phyloP scores from a whole-genome alignment of 345 rosid genomes.

The Anastatica hierochuntica region DNA sequence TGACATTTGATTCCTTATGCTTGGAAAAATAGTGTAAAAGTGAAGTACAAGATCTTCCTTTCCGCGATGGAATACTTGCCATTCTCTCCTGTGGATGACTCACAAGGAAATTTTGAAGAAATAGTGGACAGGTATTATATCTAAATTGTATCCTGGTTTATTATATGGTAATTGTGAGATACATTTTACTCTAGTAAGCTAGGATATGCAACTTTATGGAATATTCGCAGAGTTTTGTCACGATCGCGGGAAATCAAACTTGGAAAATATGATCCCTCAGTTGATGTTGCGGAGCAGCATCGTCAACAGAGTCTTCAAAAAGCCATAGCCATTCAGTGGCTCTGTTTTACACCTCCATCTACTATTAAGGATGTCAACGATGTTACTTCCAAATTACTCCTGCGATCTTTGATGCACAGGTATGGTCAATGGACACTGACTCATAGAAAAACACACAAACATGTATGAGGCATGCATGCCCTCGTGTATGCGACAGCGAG shows the following conservation, averaged over 20 bases:
- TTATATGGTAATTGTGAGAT: neutral
- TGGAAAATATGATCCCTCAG: constrained; percentile 64
- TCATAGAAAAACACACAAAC: neutral
- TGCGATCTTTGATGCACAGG: constrained; percentile 85
- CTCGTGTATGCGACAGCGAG: neutral
- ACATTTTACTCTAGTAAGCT: constrained; percentile 12
- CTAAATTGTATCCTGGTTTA: constrained; percentile 6
- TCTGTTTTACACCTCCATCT: constrained; percentile 94
- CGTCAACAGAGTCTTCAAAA: constrained; percentile 89
- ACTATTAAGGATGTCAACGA: constrained; percentile 58
- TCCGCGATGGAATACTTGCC: constrained; percentile 88
- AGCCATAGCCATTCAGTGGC: constrained; percentile 92
- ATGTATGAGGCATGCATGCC: neutral
- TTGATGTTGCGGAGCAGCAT: constrained; percentile 88
- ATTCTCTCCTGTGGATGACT: constrained; percentile 58
- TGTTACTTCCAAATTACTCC: constrained; percentile 59
- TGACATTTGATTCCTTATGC: constrained; percentile 13
- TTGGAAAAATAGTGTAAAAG: constrained; percentile 53
- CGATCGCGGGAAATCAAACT: constrained; percentile 79
- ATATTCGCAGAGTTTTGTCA: constrained; percentile 59
- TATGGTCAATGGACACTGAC: constrained; percentile 16
- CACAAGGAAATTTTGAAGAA: constrained; percentile 90
- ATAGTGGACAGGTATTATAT: constrained; percentile 74
- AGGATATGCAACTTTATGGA: constrained; percentile 13
- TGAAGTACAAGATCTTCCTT: constrained; percentile 80